A percentile compares a stretch with the other conserved stretches of the same genome.
These are phyloP conservation scores for Camellia granthamiana DNA, from an alignment of 148 eudicot species.

Conservation along the genomic window DNA sequence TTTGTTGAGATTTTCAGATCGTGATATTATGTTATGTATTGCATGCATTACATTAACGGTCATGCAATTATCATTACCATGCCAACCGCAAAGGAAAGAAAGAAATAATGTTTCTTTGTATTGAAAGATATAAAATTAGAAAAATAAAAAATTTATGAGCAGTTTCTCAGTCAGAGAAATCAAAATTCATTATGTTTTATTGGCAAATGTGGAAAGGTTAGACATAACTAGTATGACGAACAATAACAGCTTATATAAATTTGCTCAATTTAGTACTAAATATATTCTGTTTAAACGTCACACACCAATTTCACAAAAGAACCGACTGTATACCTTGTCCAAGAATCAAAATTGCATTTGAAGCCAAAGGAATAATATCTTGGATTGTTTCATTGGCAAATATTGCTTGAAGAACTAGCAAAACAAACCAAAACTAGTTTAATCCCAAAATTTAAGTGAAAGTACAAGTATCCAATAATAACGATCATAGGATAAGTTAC, in stretches of 20 bases:
- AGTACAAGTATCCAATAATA: not conserved
- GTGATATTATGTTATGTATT: not conserved
- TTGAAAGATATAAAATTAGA: not conserved
- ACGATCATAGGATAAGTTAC: not conserved
- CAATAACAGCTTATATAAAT: no score
- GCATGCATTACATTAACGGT: not conserved
- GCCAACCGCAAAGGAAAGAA: not conserved
- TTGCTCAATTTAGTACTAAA: no score
- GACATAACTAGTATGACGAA: not conserved
- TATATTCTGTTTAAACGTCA: not conserved
- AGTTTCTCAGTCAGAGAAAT: not conserved
- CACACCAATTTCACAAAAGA: not conserved
- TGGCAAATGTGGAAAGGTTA: not conserved
- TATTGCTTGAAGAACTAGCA: slow-evolving; percentile 58
- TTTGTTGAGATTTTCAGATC: no score
- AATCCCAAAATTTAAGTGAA: not conserved
- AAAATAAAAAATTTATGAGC: not conserved
- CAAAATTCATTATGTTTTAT: not conserved
- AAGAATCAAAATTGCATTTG: slow-evolving; percentile 66
- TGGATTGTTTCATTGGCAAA: slow-evolving; percentile 76
- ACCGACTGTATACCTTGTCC: slow-evolving; percentile 69
- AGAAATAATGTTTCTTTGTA: not conserved
- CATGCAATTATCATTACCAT: not conserved
- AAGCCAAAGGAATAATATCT: slow-evolving; percentile 60
- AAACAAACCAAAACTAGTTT: slow-evolving; percentile 17